phyloP scores from a whole-genome alignment of 352 stramenopile species.

The Pythium phragmitis region DNA sequence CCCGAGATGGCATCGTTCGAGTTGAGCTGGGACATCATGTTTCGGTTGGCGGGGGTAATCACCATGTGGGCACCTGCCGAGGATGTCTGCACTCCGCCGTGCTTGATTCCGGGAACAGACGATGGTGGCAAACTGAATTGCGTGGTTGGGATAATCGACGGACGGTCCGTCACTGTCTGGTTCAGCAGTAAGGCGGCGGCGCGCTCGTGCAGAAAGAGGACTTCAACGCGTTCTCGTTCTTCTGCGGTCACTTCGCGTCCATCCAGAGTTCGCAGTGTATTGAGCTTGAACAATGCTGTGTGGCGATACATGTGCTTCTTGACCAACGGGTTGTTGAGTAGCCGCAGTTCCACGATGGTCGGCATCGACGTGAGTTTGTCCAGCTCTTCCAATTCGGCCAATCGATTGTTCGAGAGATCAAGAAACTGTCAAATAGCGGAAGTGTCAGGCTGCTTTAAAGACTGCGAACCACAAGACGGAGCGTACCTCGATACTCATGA shows the following conservation, averaged over 20 bases:
- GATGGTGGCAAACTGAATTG: constrained; percentile 45
- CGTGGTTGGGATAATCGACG: constrained; percentile 5
- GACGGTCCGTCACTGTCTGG: constrained; percentile 2
- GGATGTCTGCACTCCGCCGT: neutral
- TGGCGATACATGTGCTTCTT: constrained; percentile 86
- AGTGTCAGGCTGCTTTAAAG: neutral
- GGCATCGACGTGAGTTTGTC: constrained; percentile 59
- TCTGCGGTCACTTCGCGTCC: constrained; percentile 69
- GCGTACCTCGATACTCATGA: constrained; percentile 67
- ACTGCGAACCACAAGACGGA: neutral
- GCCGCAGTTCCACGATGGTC: constrained; percentile 60
- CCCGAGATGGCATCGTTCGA: constrained; percentile 42
- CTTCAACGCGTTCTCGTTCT: constrained; percentile 68
- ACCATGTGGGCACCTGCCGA: constrained; percentile 15
- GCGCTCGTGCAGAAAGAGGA: constrained; percentile 75
- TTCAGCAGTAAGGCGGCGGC: constrained; percentile 27
- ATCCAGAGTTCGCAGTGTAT: constrained; percentile 57
- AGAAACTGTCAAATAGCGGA: constrained; percentile 39
- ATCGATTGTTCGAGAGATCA: constrained; percentile 74
- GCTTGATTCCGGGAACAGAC: constrained; percentile 40
- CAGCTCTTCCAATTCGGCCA: constrained; percentile 77
- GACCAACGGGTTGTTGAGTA: constrained; percentile 70
- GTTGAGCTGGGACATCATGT: constrained; percentile 29
- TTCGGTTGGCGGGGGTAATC: constrained; percentile 14
- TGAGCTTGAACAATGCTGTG: constrained; percentile 60